Base-by-base conservation (phyloP, 768 basidiomycete genomes). In the Phanerochaete carnosa region DNA sequence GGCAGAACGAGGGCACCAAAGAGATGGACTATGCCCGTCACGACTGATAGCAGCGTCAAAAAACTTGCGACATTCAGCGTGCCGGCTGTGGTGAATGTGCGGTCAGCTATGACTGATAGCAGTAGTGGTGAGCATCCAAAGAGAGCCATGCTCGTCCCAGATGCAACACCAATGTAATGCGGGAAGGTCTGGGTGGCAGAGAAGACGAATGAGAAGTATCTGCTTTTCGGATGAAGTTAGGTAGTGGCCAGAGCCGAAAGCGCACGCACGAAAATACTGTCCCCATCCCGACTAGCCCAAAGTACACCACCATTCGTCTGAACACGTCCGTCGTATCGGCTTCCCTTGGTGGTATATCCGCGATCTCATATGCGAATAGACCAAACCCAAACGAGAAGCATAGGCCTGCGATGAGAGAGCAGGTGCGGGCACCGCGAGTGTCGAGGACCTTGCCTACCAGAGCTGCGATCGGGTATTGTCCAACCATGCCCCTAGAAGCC, bases 111-210 rank as follows among this genome's bases (percentile, higher is more conserved):
- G 25, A 81, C 60, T 23, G 90, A 87, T 7, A 92, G 79, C 64
- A 90, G 83, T 23, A 92, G 75, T 0, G 92, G 92, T 0, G 92
- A 94, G 33, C 92, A 79, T n/a, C 92, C 90, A 67, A 92, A 92
- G 25, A 92, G 73, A 2, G 89, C 83, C 79, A 86, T 85, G 68
- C 80, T 87, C 11, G 77, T 73, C 3, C 89, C 92, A 0, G 88
- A 80, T 12, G 89, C 84, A 26, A 86, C 71, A 22, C 89, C 89
- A 47, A 83, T 81, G 64, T 87, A 82, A 4, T 75, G 68, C 7
- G 89, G 86, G 62, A 92, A 92, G 45, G 76, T 78, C 72, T 84
- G 86, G 2, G 89, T 87, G 0, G 91, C 90, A 11, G 89, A 80
- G 70, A 94, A 92, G 15, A 93, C 72, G 7, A 84, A 81, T 0